These are phyloP conservation scores for Umbelopsis sp. DNA, from an alignment of 371 early-diverging fungal genomes.

Conservation along the genomic window DNA sequence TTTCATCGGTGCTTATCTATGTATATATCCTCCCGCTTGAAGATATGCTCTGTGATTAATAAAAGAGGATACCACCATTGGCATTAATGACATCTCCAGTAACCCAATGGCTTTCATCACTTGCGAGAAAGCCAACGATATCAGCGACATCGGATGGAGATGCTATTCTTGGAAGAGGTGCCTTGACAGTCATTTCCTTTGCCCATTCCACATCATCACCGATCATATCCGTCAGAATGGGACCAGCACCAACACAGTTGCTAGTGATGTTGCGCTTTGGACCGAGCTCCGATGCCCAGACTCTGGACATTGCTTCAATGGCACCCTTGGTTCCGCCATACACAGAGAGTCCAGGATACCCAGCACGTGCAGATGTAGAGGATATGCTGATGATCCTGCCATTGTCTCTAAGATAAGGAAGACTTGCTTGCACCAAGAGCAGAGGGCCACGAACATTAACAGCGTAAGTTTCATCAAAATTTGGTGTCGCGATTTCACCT, in stretches of 20 bases:
- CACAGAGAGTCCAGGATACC: neutral
- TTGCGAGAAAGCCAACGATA: slow-evolving; percentile 25
- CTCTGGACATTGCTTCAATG: slow-evolving; percentile 22
- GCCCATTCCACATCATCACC: neutral
- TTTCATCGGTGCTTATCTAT: too few relatives aligned
- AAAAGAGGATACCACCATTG: slow-evolving; percentile 25
- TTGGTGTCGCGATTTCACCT: neutral
- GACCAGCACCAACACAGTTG: slow-evolving; percentile 31
- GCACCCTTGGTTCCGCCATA: neutral
- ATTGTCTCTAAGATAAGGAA: neutral
- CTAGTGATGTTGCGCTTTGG: slow-evolving; percentile 27
- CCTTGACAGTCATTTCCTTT: neutral
- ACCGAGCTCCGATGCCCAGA: slow-evolving; percentile 29
- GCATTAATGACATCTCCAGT: slow-evolving; percentile 31
- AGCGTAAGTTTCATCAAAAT: neutral
- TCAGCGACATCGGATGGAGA: slow-evolving; percentile 28
- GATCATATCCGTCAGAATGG: slow-evolving; percentile 30
- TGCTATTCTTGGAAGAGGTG: slow-evolving; percentile 14
- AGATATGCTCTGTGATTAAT: neutral
- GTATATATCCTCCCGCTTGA: too few relatives aligned
- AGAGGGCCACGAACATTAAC: slow-evolving; percentile 17
- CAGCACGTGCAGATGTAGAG: neutral
- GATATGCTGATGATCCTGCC: slow-evolving; percentile 8
- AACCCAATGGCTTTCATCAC: slow-evolving; percentile 25
- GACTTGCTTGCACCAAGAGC: slow-evolving; percentile 1